Base-by-base conservation (phyloP, 2,329 filamentous ascomycete species). In the Ceratocystis albifundus region DNA sequence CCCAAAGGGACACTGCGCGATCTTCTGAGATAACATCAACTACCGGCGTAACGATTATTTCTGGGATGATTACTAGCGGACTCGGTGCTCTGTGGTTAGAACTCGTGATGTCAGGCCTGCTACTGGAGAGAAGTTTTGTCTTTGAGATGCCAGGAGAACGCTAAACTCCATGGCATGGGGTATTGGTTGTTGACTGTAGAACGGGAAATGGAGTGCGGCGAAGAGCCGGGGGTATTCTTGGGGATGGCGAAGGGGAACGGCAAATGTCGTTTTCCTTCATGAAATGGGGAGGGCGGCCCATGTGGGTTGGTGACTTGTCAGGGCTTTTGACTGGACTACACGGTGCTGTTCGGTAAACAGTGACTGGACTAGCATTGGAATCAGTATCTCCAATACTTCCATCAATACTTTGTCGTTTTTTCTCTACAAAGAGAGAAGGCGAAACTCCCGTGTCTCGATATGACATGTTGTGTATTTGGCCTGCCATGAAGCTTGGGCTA, bases 1-100 rank as follows among this genome's bases (percentile, higher is more conserved):
- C 77, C 81, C 78, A 83, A n/a, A 82, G 69, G 10, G 70, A 73
- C 41, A 72, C 70, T 46, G 71, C 55, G 5, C 46, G 71, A 2
- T 72, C 74, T 46, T 74, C 72, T 4, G 74, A 71, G 0, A 78
- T 70, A 0, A 74, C 71, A 4, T 72, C 73, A 4, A 74, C 71
- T 62, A 80, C 78, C 1, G 80, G 75, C 0, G 75, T 80, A 28
- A 81, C 75, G 17, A 72, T 71, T 28, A 83, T 74, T 32, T 73
- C 72, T 3, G 80, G 80, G 4, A 75, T 73, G 15, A 81, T 71
- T 4, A 80, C 71, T 45, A 68, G 28, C 4, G 67, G 67, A 41
- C 67, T 68, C 3, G 67, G 67, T 1, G 61, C 67, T 28, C 44
- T 62, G n/a, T 66, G 64, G 12, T 41, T 32, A 44, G 44, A 55